Conservation (phyloP, 768 basidiomycete genomes). For the Botryobasidium botryosum region DNA sequence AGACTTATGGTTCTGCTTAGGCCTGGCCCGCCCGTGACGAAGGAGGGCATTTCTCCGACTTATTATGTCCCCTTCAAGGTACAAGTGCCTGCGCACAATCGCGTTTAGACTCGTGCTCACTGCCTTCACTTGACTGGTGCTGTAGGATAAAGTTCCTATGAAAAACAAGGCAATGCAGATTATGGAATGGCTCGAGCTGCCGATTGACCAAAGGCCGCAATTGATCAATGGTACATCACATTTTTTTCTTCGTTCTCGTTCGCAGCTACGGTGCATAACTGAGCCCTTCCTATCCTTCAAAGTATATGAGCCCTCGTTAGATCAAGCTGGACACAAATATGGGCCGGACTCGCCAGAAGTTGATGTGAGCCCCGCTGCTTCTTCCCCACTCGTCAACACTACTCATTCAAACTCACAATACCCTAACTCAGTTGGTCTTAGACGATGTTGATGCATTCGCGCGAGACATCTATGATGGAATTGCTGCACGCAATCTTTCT, state of each 20-base stretch:
- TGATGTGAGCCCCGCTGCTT: conserved; percentile 34
- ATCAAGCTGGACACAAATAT: conserved; percentile 64
- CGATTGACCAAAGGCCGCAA: conserved; percentile 51
- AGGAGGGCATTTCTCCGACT: conserved; percentile 43
- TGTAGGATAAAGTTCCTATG: conserved; percentile 42
- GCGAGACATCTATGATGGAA: conserved; percentile 40
- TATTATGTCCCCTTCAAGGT: conserved; percentile 73
- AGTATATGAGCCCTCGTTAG: conserved; percentile 76
- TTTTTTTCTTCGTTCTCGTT: conserved; percentile 4
- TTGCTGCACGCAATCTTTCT: conserved; percentile 56
- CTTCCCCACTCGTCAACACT: conserved; percentile 6
- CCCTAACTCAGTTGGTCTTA: conserved; percentile 27
- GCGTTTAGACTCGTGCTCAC: neutral
- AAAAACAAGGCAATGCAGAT: conserved; percentile 61
- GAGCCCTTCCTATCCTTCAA: too few relatives aligned
- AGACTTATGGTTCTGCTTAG: too few relatives aligned
- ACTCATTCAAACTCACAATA: neutral
- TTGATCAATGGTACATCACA: conserved; percentile 57
- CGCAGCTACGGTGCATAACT: neutral
- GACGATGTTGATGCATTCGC: conserved; percentile 56
- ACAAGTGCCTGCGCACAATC: conserved; percentile 12
- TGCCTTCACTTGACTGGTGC: neutral
- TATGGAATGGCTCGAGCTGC: conserved; percentile 68
- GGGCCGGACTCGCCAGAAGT: conserved; percentile 54
- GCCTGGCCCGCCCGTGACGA: conserved; percentile 69